Evolutionary conservation across 345 rosid genomes (phyloP).

Genomic region (Citrus cavaleriei): DNA sequence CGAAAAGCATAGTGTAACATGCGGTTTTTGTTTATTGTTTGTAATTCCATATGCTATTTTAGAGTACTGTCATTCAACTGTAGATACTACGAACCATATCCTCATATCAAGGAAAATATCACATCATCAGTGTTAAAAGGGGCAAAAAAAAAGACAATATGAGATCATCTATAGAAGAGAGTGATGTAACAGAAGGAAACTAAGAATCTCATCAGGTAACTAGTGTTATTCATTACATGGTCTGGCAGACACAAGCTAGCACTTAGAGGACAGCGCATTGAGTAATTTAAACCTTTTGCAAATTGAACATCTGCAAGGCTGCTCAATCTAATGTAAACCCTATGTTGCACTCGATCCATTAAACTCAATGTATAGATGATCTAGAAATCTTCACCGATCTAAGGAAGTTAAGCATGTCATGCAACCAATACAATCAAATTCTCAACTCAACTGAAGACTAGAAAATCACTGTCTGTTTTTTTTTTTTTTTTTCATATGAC

Average conservation of each 20-base stretch:
- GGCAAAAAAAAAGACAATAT: neutral
- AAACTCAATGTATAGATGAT: neutral
- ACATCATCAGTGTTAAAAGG: too few species aligned
- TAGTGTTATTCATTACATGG: neutral
- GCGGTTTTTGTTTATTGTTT: neutral
- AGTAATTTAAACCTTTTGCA: neutral
- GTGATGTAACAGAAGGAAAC: neutral
- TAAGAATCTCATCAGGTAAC: neutral
- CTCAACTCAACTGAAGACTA: neutral
- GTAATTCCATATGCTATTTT: neutral
- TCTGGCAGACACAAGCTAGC: neutral
- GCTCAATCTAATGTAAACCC: neutral
- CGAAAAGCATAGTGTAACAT: neutral
- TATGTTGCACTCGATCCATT: neutral
- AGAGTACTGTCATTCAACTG: neutral
- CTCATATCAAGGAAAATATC: neutral
- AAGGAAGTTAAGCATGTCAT: neutral
- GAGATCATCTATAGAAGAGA: neutral
- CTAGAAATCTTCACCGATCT: neutral
- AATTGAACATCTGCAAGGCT: neutral
- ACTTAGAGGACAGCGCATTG: neutral
- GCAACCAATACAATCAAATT: neutral
- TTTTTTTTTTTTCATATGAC: neutral
- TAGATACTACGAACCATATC: neutral
- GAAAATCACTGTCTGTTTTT: neutral